Conservation (phyloP, 169 alveolate species). For the Perkinsus chesapeaki region DNA sequence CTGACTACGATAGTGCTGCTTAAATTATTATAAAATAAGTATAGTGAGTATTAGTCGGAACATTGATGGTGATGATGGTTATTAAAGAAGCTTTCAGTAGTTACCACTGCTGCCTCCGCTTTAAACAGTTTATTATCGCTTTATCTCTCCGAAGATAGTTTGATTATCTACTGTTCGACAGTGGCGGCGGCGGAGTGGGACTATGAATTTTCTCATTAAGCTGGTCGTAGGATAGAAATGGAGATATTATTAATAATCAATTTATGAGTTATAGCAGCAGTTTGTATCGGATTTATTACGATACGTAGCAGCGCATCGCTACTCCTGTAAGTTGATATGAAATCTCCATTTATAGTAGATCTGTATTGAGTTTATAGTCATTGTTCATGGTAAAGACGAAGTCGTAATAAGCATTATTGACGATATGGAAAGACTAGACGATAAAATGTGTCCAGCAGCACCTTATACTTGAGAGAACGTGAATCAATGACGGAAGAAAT, state of each 20-base stretch:
- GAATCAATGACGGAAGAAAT: too few species aligned
- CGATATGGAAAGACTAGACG: too few species aligned
- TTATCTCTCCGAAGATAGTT: neutral
- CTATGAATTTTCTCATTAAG: neutral
- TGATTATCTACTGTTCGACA: too few species aligned
- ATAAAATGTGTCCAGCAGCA: too few species aligned
- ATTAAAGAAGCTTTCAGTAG: neutral
- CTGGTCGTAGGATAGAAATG: neutral
- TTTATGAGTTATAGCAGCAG: neutral
- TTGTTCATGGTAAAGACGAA: too few species aligned
- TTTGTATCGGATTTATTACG: neutral
- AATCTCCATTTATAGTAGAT: neutral
- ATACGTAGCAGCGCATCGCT: neutral
- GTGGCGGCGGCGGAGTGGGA: too few species aligned
- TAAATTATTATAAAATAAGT: neutral
- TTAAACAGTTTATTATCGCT: too few species aligned
- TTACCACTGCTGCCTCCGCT: neutral
- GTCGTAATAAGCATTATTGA: too few species aligned
- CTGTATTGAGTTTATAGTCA: too few species aligned
- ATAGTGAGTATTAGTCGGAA: neutral
- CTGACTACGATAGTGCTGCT: too few species aligned
- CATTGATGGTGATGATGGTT: neutral
- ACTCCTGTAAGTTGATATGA: neutral
- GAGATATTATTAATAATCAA: neutral
- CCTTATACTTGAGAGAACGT: too few species aligned